phyloP scores from a whole-genome alignment of 2,329 filamentous ascomycete species.

The Trichoderma sp. region DNA sequence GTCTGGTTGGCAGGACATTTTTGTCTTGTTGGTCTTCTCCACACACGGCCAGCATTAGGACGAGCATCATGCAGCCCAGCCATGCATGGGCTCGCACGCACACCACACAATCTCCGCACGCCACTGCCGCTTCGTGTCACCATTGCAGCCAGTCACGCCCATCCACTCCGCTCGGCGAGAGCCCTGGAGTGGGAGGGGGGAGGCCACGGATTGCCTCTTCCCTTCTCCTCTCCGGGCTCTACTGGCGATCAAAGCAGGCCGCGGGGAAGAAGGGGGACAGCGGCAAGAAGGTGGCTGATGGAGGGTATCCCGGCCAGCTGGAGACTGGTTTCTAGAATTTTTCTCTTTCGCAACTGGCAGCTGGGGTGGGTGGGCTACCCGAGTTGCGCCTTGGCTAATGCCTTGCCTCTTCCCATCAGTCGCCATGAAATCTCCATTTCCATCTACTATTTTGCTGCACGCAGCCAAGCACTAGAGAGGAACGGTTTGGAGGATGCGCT shows the following conservation, averaged over 20 bases:
- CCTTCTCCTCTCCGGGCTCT: background rate
- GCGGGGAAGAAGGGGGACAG: conserved; percentile 12
- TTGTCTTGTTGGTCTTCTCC: background rate
- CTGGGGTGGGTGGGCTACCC: background rate
- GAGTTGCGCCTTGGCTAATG: conserved; percentile 3
- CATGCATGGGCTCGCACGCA: conserved; percentile 7
- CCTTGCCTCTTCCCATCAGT: background rate
- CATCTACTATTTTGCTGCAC: background rate
- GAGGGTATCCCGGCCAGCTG: conserved; percentile 9
- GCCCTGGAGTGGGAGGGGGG: background rate
- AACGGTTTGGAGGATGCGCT: conserved; percentile 1
- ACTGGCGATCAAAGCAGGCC: background rate
- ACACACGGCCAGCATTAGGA: conserved; percentile 15
- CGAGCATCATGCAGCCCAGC: conserved; percentile 11
- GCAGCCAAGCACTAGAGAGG: background rate
- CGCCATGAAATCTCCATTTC: background rate
- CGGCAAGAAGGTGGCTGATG: background rate
- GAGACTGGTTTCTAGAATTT: conserved; percentile 16
- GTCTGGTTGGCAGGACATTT: conserved; percentile 5
- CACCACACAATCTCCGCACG: conserved; percentile 17
- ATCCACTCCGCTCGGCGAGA: conserved; percentile 6
- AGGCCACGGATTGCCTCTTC: background rate
- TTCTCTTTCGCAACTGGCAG: conserved; percentile 12
- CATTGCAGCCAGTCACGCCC: conserved; percentile 15
- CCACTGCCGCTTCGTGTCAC: conserved; percentile 21